Percentiles rank a stretch among this genome's conserved stretches.
Evolutionary conservation across 257 asterid genomes (phyloP).

Genomic region (Anisodus tanguticus): DNA sequence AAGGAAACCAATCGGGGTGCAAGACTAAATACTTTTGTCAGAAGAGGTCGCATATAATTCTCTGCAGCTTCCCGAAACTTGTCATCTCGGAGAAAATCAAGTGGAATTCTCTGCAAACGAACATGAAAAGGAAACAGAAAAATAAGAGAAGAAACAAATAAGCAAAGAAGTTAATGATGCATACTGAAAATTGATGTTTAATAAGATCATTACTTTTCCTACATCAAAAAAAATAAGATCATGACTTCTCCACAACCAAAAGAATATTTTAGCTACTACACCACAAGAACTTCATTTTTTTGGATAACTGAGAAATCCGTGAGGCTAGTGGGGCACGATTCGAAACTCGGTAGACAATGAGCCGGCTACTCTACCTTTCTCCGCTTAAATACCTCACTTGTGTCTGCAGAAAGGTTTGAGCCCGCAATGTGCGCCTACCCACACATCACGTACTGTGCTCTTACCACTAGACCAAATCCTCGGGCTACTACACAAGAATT

Average conservation of each 20-base stretch:
- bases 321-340: background rate
- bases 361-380: background rate
- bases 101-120: constrained; percentile 32
- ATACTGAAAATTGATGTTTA: constrained; percentile 8
- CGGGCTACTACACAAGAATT: background rate
- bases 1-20: background rate
- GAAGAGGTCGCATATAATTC: constrained; percentile 30
- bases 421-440: background rate
- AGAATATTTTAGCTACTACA: background rate
- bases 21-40: constrained; percentile 28
- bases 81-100: constrained; percentile 30
- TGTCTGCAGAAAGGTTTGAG: constrained; percentile 6
- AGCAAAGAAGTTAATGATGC: background rate
- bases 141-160: constrained; percentile 22
- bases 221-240: background rate
- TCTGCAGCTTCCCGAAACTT: constrained; percentile 31
- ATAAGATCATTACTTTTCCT: background rate
- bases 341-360: background rate
- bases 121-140: background rate
- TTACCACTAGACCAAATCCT: background rate
- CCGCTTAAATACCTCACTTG: background rate
- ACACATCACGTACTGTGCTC: background rate
- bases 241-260: background rate
- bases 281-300: constrained; percentile 8
- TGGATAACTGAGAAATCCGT: background rate